phyloP scores from a whole-genome alignment of 2,329 filamentous ascomycete species.

The Talaromyces rugulosus region DNA sequence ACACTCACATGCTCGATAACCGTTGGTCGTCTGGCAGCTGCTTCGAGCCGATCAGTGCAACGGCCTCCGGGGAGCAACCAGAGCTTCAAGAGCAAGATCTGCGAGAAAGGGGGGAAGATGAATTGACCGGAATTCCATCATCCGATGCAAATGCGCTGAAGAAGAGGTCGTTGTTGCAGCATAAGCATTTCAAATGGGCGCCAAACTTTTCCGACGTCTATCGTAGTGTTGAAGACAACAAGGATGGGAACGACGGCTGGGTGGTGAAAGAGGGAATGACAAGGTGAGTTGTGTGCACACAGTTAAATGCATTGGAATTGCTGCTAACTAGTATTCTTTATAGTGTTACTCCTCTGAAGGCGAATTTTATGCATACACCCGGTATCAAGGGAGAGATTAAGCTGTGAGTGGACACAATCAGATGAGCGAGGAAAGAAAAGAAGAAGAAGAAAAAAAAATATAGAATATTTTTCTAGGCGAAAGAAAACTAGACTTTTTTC shows the following conservation, averaged over 20 bases:
- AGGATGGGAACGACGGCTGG: constrained; percentile 88
- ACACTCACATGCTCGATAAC: constrained; percentile 84
- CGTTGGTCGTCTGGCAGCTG: constrained; percentile 81
- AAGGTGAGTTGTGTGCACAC: constrained; percentile 52
- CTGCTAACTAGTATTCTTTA: constrained; percentile 14
- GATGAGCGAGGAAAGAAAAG: neutral
- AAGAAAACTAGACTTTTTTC: neutral
- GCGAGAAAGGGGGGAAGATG: constrained; percentile 57
- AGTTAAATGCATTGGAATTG: neutral
- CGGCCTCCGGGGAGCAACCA: constrained; percentile 54
- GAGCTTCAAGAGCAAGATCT: constrained; percentile 70
- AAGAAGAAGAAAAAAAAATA: constrained; percentile 17
- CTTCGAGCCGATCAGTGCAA: constrained; percentile 72
- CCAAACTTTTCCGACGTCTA: constrained; percentile 84
- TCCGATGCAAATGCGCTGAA: constrained; percentile 17
- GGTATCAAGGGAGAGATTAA: constrained; percentile 68
- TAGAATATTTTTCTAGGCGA: constrained; percentile 10
- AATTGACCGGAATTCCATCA: constrained; percentile 23
- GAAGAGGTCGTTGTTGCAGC: constrained; percentile 53
- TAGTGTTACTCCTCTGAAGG: constrained; percentile 84
- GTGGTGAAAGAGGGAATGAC: constrained; percentile 82
- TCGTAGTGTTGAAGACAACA: constrained; percentile 73
- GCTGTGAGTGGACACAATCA: constrained; percentile 62
- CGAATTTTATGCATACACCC: constrained; percentile 81
- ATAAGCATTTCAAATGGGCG: constrained; percentile 94